phyloP scores from a whole-genome alignment of 1,284 basidiomycete species.

The Tilletia horrida region DNA sequence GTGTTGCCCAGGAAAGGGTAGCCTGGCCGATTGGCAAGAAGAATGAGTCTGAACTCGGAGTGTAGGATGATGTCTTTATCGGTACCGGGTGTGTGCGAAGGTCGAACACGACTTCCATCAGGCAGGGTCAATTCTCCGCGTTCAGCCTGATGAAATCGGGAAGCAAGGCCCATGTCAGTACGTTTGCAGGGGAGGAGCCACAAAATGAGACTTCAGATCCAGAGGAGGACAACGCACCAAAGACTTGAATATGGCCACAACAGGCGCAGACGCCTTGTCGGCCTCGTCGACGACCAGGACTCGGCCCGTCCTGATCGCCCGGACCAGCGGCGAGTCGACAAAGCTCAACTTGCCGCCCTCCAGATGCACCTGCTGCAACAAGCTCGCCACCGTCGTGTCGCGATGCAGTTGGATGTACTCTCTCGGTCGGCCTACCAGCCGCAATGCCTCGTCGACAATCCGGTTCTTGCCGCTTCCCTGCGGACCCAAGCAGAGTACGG shows the following conservation, averaged over 20 bases:
- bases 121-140: conserved; percentile 55
- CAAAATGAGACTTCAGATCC: no score
- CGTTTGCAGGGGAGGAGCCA: no score
- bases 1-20: conserved; percentile 54
- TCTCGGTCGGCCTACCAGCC: conserved; percentile 53
- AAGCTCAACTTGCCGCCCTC: conserved; percentile 53
- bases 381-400: conserved; percentile 48
- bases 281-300: conserved; percentile 57
- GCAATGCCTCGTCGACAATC: conserved; percentile 54
- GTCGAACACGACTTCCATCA: conserved; percentile 52
- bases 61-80: conserved; percentile 47
- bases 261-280: conserved; percentile 55
- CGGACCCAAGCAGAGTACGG: conserved; percentile 55
- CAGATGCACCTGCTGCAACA: conserved; percentile 50
- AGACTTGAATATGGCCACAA: conserved; percentile 54
- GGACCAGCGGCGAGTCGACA: conserved; percentile 53
- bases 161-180: neutral
- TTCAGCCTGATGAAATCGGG: conserved; percentile 30
- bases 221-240: conserved; percentile 24
- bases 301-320: conserved; percentile 52
- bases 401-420: conserved; percentile 57
- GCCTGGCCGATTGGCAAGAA: conserved; percentile 56
- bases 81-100: conserved; percentile 21
- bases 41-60: conserved; percentile 54
- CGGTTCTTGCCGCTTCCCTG: conserved; percentile 57